Evolutionary conservation across 2,329 filamentous ascomycete genomes (phyloP).

Genomic region (Daldinia sp.): DNA sequence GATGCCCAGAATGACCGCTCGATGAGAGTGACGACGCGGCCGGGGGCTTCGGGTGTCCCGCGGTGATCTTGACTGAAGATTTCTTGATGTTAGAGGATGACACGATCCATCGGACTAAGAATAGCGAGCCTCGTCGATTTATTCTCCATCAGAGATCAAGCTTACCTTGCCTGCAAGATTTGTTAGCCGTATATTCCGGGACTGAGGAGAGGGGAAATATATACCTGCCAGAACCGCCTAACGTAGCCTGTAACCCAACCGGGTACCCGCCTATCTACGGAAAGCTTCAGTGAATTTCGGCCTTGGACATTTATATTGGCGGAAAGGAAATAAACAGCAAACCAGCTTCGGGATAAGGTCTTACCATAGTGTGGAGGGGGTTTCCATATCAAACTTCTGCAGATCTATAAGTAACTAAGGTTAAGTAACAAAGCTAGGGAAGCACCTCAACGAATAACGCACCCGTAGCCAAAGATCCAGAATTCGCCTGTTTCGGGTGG

Average conservation of each 20-base stretch:
- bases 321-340: neutral
- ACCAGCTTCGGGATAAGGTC: slow-evolving; percentile 18
- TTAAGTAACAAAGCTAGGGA: neutral
- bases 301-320: neutral
- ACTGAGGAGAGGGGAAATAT: neutral
- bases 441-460: slow-evolving; percentile 45
- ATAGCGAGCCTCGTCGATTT: neutral
- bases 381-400: slow-evolving; percentile 95
- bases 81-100: slow-evolving; percentile 13
- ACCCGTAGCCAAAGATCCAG: slow-evolving; percentile 99
- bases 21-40: slow-evolving; percentile 92
- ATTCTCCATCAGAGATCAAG: neutral
- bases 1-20: slow-evolving; percentile 83
- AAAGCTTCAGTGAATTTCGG: slow-evolving; percentile 11
- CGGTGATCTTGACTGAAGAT: slow-evolving; percentile 84
- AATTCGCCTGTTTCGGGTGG: slow-evolving; percentile 68
- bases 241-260: slow-evolving; percentile 96
- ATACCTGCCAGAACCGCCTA: slow-evolving; percentile 95
- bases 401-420: slow-evolving; percentile 15
- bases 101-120: neutral
- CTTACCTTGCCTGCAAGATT: slow-evolving; percentile 40
- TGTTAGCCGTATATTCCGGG: slow-evolving; percentile 8
- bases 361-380: slow-evolving; percentile 94
- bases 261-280: slow-evolving; percentile 79
- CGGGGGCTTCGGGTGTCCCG: slow-evolving; percentile 86